A percentile compares a stretch with the other conserved stretches of the same genome.
phyloP scores from a whole-genome alignment of 176 grass and related monocot species.

The Echinochloa phyllopogon region DNA sequence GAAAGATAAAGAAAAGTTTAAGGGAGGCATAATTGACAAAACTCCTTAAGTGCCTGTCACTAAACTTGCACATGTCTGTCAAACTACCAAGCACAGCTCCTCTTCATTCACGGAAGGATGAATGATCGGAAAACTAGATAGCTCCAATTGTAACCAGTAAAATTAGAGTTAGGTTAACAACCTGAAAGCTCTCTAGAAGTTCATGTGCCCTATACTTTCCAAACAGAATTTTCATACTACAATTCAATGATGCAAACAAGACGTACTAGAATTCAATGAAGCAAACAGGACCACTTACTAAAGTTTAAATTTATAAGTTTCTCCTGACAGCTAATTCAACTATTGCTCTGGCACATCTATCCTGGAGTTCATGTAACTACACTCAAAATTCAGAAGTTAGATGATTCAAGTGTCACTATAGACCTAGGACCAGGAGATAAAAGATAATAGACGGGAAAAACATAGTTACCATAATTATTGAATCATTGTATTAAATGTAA shows the following conservation, averaged over 20 bases:
- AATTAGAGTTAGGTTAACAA: background rate
- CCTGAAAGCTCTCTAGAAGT: background rate
- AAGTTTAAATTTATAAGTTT: constrained; percentile 8
- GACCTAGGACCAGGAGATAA: background rate
- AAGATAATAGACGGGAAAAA: constrained; percentile 10
- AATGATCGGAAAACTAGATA: background rate
- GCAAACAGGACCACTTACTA: background rate
- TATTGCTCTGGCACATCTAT: constrained; percentile 7
- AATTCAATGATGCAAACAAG: background rate
- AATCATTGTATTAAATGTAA: constrained; percentile 7
- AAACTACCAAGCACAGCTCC: background rate
- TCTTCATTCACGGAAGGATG: constrained; percentile 7
- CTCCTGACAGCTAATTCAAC: background rate
- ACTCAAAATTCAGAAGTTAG: constrained; percentile 7
- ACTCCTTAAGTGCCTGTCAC: background rate
- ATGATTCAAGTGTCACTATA: background rate
- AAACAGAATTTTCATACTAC: background rate
- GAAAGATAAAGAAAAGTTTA: background rate
- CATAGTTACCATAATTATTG: constrained; percentile 16
- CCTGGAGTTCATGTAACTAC: background rate
- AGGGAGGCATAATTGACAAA: background rate
- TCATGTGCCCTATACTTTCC: background rate
- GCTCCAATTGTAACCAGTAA: background rate
- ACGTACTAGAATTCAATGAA: background rate
- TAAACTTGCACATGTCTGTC: background rate